phyloP scores from a whole-genome alignment of 2,329 filamentous ascomycete species.

The Emergomyces orientalis region DNA sequence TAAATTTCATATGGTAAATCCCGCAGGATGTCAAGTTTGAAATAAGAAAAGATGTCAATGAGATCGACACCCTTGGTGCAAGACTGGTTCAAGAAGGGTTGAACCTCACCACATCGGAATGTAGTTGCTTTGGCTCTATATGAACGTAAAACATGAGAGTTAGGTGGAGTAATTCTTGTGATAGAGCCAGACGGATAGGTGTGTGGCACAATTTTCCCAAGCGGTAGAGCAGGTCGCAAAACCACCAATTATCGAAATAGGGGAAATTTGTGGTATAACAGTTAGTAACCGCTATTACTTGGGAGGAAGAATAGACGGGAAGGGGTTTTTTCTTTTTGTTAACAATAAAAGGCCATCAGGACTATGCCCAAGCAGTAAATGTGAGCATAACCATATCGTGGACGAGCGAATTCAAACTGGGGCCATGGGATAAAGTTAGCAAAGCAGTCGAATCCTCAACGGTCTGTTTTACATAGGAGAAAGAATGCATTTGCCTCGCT shows the following conservation, averaged over 20 bases:
- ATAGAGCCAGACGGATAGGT: not conserved
- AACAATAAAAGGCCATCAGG: not conserved
- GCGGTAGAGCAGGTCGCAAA: not conserved
- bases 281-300: not conserved
- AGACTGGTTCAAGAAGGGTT: not conserved
- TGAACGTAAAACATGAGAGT: not conserved
- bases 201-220: not conserved
- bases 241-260: not conserved
- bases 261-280: not conserved
- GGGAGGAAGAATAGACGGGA: not conserved
- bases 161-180: not conserved
- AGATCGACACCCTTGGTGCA: not conserved
- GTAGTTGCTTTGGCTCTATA: not conserved
- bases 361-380: not conserved
- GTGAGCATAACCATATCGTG: not conserved
- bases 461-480: not conserved
- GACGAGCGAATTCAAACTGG: not conserved
- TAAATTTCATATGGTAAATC: not conserved
- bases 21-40: not conserved
- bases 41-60: not conserved
- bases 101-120: not conserved
- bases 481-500: not conserved
- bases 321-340: too few relatives aligned
- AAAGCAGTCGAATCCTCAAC: not conserved
- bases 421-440: not conserved